phyloP scores from a whole-genome alignment of 1,284 basidiomycete genomes.

The Malassezia yamatoensis region DNA sequence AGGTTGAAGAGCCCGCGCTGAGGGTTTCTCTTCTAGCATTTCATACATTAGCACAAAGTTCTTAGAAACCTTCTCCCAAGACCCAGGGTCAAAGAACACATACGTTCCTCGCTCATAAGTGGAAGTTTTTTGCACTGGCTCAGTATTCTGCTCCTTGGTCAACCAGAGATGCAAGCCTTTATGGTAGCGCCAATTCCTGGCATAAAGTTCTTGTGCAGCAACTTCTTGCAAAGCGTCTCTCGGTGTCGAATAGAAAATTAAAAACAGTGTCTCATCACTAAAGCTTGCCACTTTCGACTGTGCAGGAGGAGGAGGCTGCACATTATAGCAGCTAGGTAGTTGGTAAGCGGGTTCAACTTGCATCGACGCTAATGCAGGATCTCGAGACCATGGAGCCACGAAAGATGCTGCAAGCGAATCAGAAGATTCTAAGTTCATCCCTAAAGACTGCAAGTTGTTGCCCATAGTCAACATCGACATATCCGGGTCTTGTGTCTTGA shows the following conservation, averaged over 20 bases:
- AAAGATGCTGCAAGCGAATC: constrained; percentile 84
- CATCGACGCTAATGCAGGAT: constrained; percentile 66
- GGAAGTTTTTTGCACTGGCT: constrained; percentile 73
- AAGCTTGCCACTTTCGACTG: constrained; percentile 78
- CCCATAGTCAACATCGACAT: constrained; percentile 75
- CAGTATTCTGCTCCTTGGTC: constrained; percentile 76
- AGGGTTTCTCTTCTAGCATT: constrained; percentile 70
- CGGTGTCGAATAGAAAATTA: constrained; percentile 94
- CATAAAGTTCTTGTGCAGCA: constrained; percentile 90
- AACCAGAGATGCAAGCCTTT: constrained; percentile 90
- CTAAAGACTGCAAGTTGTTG: constrained; percentile 83
- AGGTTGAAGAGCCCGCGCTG: constrained; percentile 19
- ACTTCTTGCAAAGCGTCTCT: constrained; percentile 87
- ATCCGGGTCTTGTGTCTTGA: constrained; percentile 82
- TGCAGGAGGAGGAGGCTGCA: constrained; percentile 78
- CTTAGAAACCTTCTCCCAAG: constrained; percentile 65
- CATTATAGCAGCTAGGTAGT: constrained; percentile 84
- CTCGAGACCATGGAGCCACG: constrained; percentile 92
- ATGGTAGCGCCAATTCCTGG: constrained; percentile 95
- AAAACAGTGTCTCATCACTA: constrained; percentile 93
- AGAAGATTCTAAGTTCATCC: constrained; percentile 73
- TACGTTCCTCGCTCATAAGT: constrained; percentile 80
- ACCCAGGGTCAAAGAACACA: constrained; percentile 81
- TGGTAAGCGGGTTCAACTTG: constrained; percentile 75
- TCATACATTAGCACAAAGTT: constrained; percentile 73